Conservation (phyloP, 2,329 filamentous ascomycete species). For the Epichloe sp. region DNA sequence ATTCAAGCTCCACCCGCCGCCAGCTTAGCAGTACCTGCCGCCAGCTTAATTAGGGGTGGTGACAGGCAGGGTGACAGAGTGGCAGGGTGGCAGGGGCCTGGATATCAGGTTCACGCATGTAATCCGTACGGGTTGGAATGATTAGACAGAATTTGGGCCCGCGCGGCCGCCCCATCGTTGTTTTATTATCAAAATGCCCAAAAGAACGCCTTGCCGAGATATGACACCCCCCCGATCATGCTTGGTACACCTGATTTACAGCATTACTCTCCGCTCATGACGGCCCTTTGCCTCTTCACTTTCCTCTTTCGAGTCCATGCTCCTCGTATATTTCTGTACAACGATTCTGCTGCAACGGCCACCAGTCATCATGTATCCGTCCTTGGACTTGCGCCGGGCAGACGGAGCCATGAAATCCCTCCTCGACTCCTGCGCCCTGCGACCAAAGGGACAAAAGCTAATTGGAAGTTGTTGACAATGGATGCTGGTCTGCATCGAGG, state of each 20-base stretch:
- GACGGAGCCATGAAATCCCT: too few relatives aligned
- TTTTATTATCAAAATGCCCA: background rate
- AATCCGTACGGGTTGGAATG: too few relatives aligned
- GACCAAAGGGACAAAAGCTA: background rate
- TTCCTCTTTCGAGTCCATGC: background rate
- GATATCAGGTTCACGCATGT: too few relatives aligned
- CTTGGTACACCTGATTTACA: conserved; percentile 4
- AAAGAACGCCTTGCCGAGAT: conserved; percentile 1
- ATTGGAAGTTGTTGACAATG: too few relatives aligned
- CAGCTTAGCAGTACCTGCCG: background rate
- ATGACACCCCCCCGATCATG: background rate
- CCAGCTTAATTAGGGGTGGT: background rate
- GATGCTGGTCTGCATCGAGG: background rate
- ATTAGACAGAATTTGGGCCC: too few relatives aligned
- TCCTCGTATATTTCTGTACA: background rate
- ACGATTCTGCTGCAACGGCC: background rate
- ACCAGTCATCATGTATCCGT: background rate
- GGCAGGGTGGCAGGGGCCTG: too few relatives aligned
- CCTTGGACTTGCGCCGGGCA: too few relatives aligned
- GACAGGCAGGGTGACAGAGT: too few relatives aligned
- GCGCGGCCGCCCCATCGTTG: background rate
- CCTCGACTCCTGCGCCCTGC: too few relatives aligned
- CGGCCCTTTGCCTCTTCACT: background rate
- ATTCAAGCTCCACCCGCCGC: background rate
- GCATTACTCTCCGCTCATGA: background rate